A percentile compares a stretch with the other conserved stretches of the same genome.
phyloP scores from a whole-genome alignment of 306 rosid species.

The Biancaea sappan region DNA sequence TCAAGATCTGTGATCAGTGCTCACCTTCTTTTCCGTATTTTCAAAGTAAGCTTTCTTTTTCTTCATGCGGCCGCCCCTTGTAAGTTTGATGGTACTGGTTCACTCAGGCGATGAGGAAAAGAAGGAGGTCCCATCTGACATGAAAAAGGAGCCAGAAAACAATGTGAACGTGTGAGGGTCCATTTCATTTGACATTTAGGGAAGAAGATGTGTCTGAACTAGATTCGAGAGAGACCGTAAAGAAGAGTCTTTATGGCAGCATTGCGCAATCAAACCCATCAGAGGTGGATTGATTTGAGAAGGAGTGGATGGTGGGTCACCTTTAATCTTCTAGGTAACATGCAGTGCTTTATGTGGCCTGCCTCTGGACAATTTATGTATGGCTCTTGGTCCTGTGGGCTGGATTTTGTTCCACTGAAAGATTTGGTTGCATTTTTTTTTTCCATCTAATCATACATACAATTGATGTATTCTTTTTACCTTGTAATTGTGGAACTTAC shows the following conservation, averaged over 20 bases:
- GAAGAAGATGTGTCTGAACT: conserved; percentile 32
- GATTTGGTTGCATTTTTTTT: conserved; percentile 22
- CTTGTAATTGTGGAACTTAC: background rate
- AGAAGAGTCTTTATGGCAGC: conserved; percentile 29
- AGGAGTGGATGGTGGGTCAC: conserved; percentile 38
- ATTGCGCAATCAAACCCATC: conserved; percentile 18
- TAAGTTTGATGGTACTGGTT: conserved; percentile 27
- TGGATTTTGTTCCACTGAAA: conserved; percentile 28
- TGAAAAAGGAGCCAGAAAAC: conserved; percentile 8
- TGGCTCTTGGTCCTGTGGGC: conserved; percentile 27
- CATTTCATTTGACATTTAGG: conserved; percentile 35
- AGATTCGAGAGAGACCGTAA: conserved; percentile 14
- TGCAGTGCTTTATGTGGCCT: conserved; percentile 37
- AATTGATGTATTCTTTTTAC: background rate
- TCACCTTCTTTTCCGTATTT: conserved; percentile 9
- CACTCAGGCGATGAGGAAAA: conserved; percentile 1
- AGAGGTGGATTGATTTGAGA: conserved; percentile 36
- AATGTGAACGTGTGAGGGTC: conserved; percentile 31
- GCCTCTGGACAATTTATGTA: conserved; percentile 33
- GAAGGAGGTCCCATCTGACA: conserved; percentile 27
- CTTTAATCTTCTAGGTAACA: conserved; percentile 33
- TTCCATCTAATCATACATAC: conserved; percentile 3
- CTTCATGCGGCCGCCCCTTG: conserved; percentile 20
- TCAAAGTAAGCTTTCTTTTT: conserved; percentile 21
- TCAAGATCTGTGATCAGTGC: conserved; percentile 16